Percentiles rank a stretch among this genome's conserved stretches.
Conservation (phyloP, 2,329 filamentous ascomycete species). For the Nemania diffusa region DNA sequence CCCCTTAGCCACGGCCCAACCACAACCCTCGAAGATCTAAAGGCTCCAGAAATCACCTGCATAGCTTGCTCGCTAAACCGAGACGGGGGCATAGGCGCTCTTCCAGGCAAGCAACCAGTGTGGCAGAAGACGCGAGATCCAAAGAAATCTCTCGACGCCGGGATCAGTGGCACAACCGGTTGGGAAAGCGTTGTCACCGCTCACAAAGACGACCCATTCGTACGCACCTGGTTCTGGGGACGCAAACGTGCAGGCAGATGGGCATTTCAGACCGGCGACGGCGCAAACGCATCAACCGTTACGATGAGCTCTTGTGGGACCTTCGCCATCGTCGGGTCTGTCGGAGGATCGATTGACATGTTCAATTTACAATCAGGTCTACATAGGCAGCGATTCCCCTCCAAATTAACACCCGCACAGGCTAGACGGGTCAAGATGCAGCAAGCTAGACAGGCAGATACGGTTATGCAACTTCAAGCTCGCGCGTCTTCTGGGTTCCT, state of each 20-base stretch:
- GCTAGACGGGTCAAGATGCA: constrained; percentile 78
- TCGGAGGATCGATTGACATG: constrained; percentile 86
- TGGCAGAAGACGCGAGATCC: constrained; percentile 82
- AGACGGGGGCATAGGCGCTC: constrained; percentile 90
- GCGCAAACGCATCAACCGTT: constrained; percentile 84
- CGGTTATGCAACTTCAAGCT: constrained; percentile 65
- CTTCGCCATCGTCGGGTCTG: constrained; percentile 90
- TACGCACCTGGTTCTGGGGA: constrained; percentile 98
- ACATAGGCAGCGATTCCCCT: constrained; percentile 88
- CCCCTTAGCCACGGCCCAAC: constrained; percentile 68
- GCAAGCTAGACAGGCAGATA: constrained; percentile 67
- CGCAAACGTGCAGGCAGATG: constrained; percentile 91
- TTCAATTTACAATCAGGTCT: constrained; percentile 95
- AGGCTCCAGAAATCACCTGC: constrained; percentile 90
- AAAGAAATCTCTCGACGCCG: constrained; percentile 72
- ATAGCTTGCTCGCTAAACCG: constrained; percentile 93
- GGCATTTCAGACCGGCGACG: constrained; percentile 89
- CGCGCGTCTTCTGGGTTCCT: constrained; percentile 56
- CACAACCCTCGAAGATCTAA: constrained; percentile 77
- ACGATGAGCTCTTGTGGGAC: constrained; percentile 92
- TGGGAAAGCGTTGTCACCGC: constrained; percentile 98
- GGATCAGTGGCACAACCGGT: constrained; percentile 81
- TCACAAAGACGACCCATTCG: constrained; percentile 84
- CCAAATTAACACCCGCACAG: constrained; percentile 79
- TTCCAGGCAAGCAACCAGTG: constrained; percentile 79